Base-by-base conservation (phyloP, 139 green algal species). In the Eudorina sp. region DNA sequence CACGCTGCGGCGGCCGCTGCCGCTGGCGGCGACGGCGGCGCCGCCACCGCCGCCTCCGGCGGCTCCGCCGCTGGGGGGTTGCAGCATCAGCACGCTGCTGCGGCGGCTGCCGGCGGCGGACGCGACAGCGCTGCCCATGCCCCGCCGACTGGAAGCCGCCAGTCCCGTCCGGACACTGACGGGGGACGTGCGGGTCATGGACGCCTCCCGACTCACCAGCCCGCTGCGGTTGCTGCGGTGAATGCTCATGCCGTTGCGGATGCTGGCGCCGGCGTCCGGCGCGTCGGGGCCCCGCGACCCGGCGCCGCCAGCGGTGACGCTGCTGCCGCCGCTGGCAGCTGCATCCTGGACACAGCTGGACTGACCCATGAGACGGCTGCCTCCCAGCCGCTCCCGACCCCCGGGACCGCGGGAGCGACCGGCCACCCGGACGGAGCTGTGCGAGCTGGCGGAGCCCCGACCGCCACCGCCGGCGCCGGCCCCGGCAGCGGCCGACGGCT, bases 51-150 rank as follows among this genome's bases (percentile, higher is more conserved):
- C 43, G n/a, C 46, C 21, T 45, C 43, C 68, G 19, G 8, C 3
- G 68, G 8, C 68, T 18, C 1, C 36, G 68, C 14, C 34, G 21
- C 68, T 48, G 68, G 3, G 36, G 13, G 11, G 19, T 18, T 66
- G 45, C 45, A 60, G 8, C 74, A 64, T 18, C 34, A 84, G 31
- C 53, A 84, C 4, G 76, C 76, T 84, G 51, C 53, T 70, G 27
- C 76, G 76, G 2, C 76, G 53, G 38, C 4, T 53, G 29, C 53
- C 36, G 1, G 31, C 38, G 19, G 53, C 34, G n/a, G 51, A 48
- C 4, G 8, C 18, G 48, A 11, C 48, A 53, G 34, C 76, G 51
- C 53, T 19, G 23, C 11, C 14, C 6, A 23, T 46, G 66, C 66
- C 66, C 53, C 53, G 76, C 29, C 34, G 19, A 36, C 31, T 46